Percentiles rank a stretch among this genome's conserved stretches.
Evolutionary conservation across 768 basidiomycete genomes (phyloP).

Genomic region (Lepiota venenata): DNA sequence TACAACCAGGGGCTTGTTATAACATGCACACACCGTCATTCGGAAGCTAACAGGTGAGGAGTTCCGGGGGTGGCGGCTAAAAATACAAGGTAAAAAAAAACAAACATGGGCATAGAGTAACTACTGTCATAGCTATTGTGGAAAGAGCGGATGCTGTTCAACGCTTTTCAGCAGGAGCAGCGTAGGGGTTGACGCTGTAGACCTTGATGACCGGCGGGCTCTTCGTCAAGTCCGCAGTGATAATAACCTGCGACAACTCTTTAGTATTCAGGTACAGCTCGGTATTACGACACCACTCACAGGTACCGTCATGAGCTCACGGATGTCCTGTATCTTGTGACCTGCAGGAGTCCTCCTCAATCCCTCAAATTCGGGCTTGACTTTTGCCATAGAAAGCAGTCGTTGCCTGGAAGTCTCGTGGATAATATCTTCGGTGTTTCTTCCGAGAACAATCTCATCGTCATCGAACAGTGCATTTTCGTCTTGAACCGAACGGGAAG

Average conservation of each 20-base stretch:
- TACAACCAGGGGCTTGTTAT: neutral
- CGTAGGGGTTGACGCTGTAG: slow-evolving; percentile 92
- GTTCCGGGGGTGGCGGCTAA: neutral
- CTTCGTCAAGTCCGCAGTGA: slow-evolving; percentile 93
- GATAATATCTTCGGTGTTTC: slow-evolving; percentile 32
- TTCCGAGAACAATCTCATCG: slow-evolving; percentile 79
- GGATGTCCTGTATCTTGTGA: slow-evolving; percentile 96
- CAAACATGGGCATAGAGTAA: neutral
- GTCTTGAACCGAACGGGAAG: slow-evolving; percentile 79
- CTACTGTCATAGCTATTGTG: neutral
- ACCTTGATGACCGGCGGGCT: slow-evolving; percentile 97
- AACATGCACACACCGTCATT: slow-evolving; percentile 1
- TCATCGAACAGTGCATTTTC: slow-evolving; percentile 85
- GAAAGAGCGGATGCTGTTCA: slow-evolving; percentile 2
- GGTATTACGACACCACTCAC: slow-evolving; percentile 41
- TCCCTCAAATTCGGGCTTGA: slow-evolving; percentile 81
- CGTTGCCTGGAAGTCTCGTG: slow-evolving; percentile 76
- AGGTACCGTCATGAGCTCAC: slow-evolving; percentile 89
- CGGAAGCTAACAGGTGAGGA: neutral
- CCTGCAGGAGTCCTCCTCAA: slow-evolving; percentile 66
- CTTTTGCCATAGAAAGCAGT: slow-evolving; percentile 69
- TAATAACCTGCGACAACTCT: slow-evolving; percentile 64
- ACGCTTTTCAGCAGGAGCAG: slow-evolving; percentile 31
- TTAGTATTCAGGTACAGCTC: slow-evolving; percentile 8
- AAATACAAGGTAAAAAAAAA: slow-evolving; percentile 3